These are phyloP conservation scores for Arbutus unedo DNA, from an alignment of 148 eudicot species.

Conservation along the genomic window DNA sequence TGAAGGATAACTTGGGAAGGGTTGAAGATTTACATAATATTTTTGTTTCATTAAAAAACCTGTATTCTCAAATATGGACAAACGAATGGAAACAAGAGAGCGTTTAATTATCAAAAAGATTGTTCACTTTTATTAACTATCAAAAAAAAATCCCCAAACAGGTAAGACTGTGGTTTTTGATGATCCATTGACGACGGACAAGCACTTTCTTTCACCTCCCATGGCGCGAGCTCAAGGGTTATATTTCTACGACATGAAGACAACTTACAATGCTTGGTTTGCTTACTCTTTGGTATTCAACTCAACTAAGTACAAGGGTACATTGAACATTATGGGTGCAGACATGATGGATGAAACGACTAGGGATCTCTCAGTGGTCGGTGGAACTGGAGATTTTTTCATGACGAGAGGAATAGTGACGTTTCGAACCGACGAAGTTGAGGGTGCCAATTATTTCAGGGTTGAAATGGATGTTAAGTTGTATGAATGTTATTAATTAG, in stretches of 20 bases:
- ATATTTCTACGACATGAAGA: constrained; percentile 35
- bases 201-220: constrained; percentile 18
- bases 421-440: constrained; percentile 15
- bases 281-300: constrained; percentile 28
- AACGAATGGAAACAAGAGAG: no score
- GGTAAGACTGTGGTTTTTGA: constrained; percentile 30
- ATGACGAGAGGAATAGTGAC: constrained; percentile 38
- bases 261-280: constrained; percentile 34
- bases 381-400: constrained; percentile 50
- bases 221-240: constrained; percentile 38
- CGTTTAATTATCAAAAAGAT: no score
- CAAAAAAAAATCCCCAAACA: neutral
- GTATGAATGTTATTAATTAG: constrained; percentile 36
- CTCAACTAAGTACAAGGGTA: constrained; percentile 27
- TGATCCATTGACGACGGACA: constrained; percentile 32
- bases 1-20: no score
- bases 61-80: no score
- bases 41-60: no score
- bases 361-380: constrained; percentile 38
- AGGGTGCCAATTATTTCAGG: constrained; percentile 32
- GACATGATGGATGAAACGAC: constrained; percentile 25
- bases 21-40: no score
- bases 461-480: constrained; percentile 35
- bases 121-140: neutral
- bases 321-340: constrained; percentile 31